Conservation (phyloP, 2,329 filamentous ascomycete genomes). For the Dactylellina sp. region DNA sequence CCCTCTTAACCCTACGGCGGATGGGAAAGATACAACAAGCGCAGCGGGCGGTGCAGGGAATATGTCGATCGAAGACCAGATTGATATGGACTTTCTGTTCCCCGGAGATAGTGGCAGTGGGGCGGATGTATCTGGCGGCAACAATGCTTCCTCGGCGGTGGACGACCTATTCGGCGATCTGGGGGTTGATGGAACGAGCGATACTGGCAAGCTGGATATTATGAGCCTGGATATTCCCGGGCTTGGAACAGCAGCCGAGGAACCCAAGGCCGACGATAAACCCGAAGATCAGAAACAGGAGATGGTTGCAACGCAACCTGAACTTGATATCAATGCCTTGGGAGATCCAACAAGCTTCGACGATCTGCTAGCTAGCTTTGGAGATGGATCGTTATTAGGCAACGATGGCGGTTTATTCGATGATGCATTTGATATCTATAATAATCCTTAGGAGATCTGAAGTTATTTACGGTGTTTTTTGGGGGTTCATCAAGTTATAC, state of each 20-base stretch:
- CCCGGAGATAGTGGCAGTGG: constrained; percentile 2
- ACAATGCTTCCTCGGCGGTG: constrained; percentile 8
- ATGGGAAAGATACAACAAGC: constrained; percentile 5
- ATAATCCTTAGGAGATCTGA: constrained; percentile 26
- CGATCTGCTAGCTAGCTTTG: constrained; percentile 45
- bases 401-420: constrained; percentile 48
- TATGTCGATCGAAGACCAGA: constrained; percentile 49
- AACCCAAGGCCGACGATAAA: constrained; percentile 18
- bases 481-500: background rate
- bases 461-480: background rate
- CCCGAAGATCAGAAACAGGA: constrained; percentile 19
- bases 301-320: background rate
- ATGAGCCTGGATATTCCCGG: constrained; percentile 47
- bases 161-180: constrained; percentile 47
- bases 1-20: constrained; percentile 32
- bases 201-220: constrained; percentile 33
- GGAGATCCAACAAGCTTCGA: constrained; percentile 21
- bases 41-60: constrained; percentile 3
- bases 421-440: constrained; percentile 47
- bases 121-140: background rate
- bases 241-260: constrained; percentile 5
- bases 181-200: constrained; percentile 19
- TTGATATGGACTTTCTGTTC: constrained; percentile 54
- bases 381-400: constrained; percentile 23
- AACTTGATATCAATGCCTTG: constrained; percentile 30